Evolutionary conservation across 1,139 yeast genomes (phyloP).

Genomic region (Chernovozyma aurita): DNA sequence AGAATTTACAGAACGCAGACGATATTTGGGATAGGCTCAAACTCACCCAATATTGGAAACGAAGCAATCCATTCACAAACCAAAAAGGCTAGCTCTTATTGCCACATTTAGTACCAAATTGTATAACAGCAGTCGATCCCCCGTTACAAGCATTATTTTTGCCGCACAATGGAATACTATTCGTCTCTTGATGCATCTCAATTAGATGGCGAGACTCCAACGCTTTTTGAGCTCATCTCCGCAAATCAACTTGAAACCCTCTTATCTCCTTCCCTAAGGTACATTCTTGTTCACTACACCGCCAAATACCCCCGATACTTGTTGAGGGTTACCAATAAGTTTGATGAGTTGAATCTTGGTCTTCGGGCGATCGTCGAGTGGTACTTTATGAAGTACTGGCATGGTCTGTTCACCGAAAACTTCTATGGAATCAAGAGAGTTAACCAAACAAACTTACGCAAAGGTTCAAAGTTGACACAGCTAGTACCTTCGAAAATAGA

Average conservation of each 20-base stretch:
- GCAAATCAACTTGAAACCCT: constrained; percentile 74
- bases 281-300: constrained; percentile 77
- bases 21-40: no score
- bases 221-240: constrained; percentile 78
- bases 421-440: constrained; percentile 85
- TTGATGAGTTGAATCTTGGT: constrained; percentile 70
- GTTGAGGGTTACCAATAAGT: constrained; percentile 57
- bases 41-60: no score
- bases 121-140: no score
- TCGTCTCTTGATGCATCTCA: constrained; percentile 76
- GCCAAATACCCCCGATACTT: constrained; percentile 70
- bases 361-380: constrained; percentile 70
- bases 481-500: constrained; percentile 50
- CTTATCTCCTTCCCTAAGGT: constrained; percentile 78
- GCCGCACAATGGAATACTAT: constrained; percentile 69
- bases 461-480: constrained; percentile 30
- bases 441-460: constrained; percentile 35
- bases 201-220: constrained; percentile 71
- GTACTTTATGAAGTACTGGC: constrained; percentile 69
- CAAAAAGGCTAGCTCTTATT: no score
- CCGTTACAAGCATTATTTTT: no score
- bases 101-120: no score
- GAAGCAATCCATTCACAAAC: no score
- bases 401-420: constrained; percentile 84
- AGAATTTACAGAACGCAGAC: no score